These are phyloP conservation scores for Entomortierella chlamydospora DNA, from an alignment of 192 early-diverging fungal species.

Conservation along the genomic window DNA sequence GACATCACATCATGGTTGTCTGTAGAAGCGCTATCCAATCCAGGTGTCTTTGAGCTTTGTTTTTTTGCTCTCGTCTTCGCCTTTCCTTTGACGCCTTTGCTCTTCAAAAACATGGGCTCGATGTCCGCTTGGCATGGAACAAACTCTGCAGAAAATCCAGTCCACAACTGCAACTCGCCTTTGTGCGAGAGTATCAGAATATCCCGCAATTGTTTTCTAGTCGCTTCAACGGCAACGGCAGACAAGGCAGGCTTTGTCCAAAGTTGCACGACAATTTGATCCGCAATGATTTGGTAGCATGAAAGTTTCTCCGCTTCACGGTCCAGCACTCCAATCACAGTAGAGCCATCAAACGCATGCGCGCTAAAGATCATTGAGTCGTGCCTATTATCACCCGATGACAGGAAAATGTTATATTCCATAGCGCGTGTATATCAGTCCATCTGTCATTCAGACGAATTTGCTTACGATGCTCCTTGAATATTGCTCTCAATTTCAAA, in stretches of 20 bases:
- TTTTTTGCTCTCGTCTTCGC: background rate
- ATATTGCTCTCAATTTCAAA: slow-evolving; percentile 32
- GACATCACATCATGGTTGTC: background rate
- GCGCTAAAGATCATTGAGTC: slow-evolving; percentile 44
- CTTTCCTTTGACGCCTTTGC: background rate
- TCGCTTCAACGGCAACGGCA: slow-evolving; percentile 55
- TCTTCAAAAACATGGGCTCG: background rate
- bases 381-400: background rate
- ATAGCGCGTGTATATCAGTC: background rate
- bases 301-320: slow-evolving; percentile 19
- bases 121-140: slow-evolving; percentile 29
- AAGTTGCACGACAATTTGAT: slow-evolving; percentile 17
- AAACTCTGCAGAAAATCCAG: slow-evolving; percentile 38
- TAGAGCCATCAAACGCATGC: slow-evolving; percentile 35
- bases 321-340: slow-evolving; percentile 44
- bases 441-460: background rate
- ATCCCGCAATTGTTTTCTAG: slow-evolving; percentile 45
- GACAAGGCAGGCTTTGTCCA: slow-evolving; percentile 51
- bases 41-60: background rate
- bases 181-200: slow-evolving; percentile 53
- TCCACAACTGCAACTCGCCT: slow-evolving; percentile 54
- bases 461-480: slow-evolving; percentile 30
- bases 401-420: background rate
- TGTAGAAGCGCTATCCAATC: background rate
- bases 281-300: slow-evolving; percentile 16